Percentiles rank a stretch among this genome's conserved stretches.
Conservation (phyloP, 2,329 filamentous ascomycete species). For the Nigrospora oryzae region DNA sequence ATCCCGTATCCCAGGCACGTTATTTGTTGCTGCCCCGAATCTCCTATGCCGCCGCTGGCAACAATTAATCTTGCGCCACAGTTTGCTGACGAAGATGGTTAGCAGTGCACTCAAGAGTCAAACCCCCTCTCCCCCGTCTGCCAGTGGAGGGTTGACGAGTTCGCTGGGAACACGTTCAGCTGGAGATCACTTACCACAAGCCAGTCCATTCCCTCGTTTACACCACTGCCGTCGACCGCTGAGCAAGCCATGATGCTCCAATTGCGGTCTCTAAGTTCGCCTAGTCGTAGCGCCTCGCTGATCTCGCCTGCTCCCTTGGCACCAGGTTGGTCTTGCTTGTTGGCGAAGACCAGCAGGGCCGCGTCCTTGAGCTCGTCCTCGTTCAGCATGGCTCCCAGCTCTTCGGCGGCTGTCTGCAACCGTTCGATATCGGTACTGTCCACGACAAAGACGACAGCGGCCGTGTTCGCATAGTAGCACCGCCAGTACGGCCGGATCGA, state of each 20-base stretch:
- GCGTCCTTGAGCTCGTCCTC: slow-evolving; percentile 98
- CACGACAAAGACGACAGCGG: slow-evolving; percentile 96
- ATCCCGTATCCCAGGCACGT: no score
- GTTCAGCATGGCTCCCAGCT: slow-evolving; percentile 89
- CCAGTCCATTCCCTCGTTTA: slow-evolving; percentile 99
- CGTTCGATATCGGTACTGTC: slow-evolving; percentile 97
- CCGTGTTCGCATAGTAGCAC: slow-evolving; percentile 98
- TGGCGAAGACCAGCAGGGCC: slow-evolving; percentile 93
- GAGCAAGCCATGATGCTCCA: slow-evolving; percentile 99
- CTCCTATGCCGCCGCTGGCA: no score
- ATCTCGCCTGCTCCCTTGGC: slow-evolving; percentile 96
- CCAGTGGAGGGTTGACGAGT: not conserved
- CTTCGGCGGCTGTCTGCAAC: slow-evolving; percentile 83
- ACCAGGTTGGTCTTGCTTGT: slow-evolving; percentile 97
- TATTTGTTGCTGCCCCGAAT: no score
- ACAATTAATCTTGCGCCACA: not conserved
- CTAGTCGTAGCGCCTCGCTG: slow-evolving; percentile 82
- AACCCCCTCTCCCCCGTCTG: not conserved
- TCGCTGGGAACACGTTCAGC: not conserved
- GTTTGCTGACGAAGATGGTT: not conserved
- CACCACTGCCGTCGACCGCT: slow-evolving; percentile 88
- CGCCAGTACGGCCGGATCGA: slow-evolving; percentile 98
- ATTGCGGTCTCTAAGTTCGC: slow-evolving; percentile 89
- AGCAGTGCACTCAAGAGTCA: not conserved
- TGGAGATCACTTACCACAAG: slow-evolving; percentile 58